Evolutionary conservation across 441 rosid species (phyloP), one percentile per base, ranked within the genome.

Genomic region (Macaranga tanarius): DNA sequence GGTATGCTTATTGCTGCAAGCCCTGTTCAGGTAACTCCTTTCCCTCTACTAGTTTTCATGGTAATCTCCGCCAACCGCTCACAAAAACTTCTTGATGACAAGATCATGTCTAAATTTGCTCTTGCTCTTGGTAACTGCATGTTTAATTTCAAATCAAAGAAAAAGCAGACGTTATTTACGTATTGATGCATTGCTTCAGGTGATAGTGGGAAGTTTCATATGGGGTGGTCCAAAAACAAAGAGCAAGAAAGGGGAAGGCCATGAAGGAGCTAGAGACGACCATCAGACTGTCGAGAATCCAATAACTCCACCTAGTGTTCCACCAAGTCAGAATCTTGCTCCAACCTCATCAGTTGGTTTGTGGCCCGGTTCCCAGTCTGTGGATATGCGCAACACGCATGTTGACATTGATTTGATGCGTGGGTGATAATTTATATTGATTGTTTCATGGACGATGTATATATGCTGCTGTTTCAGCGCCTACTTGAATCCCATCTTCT

Each of bases 341-440:
- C 86, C 86, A 52, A 54, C 79, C 52, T 78, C 93, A 5, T 79
- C 87, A 0, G 75, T 86, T 38, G 90, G 91, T 52, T 62, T 90
- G 34, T 92, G 97, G 99, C 82, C 86, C 0, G 88, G 89, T 73
- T 79, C 97, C 34, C 88, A 86, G 79, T 62, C 94, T 19, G 70
- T 88, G 80, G 97, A 92, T 72, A 85, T 91, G 86, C 92, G 81
- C 52, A 86, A 88, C 26, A 71, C 85, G 15, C 97, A 89, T 60
- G 71, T 83, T 3, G 97, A 85, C 89, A 90, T 95, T 64, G 99
- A 92, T 84, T 85, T 95, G 74, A 95, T 92, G 97, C 93, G 90
- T 7, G 93, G 97, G 17, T 92, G 87, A 92, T 72, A 48, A 62
- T 40, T 69, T 70, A 48, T 59, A 42, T 61, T 40, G 4, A 68